Conservation (phyloP, 129 eudicot genomes). For the Chrysanthemum lavandulifolium region DNA sequence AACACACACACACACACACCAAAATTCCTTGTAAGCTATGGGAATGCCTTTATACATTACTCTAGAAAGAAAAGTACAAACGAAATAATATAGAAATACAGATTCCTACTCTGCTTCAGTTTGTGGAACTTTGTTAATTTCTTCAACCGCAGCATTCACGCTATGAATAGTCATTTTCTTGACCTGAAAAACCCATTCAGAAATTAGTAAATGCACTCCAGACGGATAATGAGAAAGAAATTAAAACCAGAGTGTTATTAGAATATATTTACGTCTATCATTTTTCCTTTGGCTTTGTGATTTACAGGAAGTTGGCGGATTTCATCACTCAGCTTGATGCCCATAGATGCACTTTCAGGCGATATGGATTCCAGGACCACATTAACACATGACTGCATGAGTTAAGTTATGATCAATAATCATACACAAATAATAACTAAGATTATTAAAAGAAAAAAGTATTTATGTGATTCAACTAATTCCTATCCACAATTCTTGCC, state of each 20-base stretch:
- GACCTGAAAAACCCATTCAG: conserved; percentile 58
- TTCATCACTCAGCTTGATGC: conserved; percentile 73
- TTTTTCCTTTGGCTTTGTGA: conserved; percentile 76
- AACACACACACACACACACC: not conserved
- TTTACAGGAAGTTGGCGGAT: conserved; percentile 70
- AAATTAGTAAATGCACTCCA: conserved; percentile 1
- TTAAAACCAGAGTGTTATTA: not conserved
- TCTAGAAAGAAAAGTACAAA: conserved; percentile 1
- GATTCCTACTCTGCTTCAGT: conserved; percentile 42
- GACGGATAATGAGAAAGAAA: not conserved
- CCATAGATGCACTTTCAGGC: conserved; percentile 79
- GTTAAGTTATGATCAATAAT: conserved; percentile 1
- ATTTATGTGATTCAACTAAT: not conserved
- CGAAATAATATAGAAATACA: not conserved
- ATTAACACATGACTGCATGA: conserved; percentile 74
- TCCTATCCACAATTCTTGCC: not conserved
- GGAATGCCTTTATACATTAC: not conserved
- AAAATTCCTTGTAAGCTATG: not conserved
- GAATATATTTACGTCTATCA: conserved; percentile 50
- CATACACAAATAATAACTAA: not conserved
- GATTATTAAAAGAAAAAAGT: not conserved
- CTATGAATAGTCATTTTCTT: conserved; percentile 67
- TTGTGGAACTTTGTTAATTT: conserved; percentile 38
- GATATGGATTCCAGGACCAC: conserved; percentile 76
- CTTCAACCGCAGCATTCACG: conserved; percentile 68